Evolutionary conservation across 2,329 filamentous ascomycete species (phyloP).

Genomic region (Incumbomyces delicatus): DNA sequence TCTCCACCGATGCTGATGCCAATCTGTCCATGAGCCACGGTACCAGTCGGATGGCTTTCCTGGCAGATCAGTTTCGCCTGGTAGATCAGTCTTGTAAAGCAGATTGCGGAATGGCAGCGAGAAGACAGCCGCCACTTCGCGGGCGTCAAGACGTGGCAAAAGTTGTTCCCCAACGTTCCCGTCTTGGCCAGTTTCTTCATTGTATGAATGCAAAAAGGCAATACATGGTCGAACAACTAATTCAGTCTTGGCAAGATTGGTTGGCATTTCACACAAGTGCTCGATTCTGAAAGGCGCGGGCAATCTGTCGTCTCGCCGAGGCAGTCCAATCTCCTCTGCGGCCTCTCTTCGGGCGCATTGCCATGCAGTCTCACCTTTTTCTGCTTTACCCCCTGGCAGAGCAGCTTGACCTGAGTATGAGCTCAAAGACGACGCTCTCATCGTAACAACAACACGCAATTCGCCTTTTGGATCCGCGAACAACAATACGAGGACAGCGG

Average conservation of each 20-base stretch:
- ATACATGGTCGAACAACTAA: conserved; percentile 67
- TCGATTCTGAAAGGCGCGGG: conserved; percentile 74
- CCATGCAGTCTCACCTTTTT: conserved; percentile 47
- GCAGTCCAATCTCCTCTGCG: conserved; percentile 85
- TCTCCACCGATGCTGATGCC: conserved; percentile 67
- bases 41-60: conserved; percentile 63
- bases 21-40: conserved; percentile 68
- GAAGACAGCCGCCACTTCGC: conserved; percentile 90
- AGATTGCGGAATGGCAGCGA: conserved; percentile 83
- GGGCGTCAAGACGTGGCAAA: conserved; percentile 73
- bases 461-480: conserved; percentile 78
- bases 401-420: conserved; percentile 75
- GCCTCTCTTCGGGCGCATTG: conserved; percentile 84
- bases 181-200: conserved; percentile 31
- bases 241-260: conserved; percentile 62
- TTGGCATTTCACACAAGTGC: conserved; percentile 75
- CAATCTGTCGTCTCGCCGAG: conserved; percentile 49
- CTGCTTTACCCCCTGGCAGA: conserved; percentile 67
- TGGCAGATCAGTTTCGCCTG: conserved; percentile 29
- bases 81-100: conserved; percentile 51
- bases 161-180: conserved; percentile 57
- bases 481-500: conserved; percentile 77
- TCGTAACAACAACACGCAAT: conserved; percentile 56
- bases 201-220: conserved; percentile 61
- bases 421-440: conserved; percentile 49